These are phyloP conservation scores for Sclerotinia subarctica DNA, from an alignment of 2,329 filamentous ascomycete genomes.

Conservation along the genomic window DNA sequence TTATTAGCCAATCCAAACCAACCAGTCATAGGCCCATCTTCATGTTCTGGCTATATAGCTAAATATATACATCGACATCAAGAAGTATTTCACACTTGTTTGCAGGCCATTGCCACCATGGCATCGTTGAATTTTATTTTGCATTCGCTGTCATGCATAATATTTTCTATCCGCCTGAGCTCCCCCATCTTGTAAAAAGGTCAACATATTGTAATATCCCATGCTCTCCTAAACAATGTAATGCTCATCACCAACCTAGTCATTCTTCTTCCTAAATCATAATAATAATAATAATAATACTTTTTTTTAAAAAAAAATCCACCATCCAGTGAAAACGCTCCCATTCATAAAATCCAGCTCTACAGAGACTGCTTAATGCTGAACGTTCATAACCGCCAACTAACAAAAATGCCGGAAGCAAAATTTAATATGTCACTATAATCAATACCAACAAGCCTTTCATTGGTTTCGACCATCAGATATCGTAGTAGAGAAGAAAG, in stretches of 20 bases:
- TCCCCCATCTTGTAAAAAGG: background rate
- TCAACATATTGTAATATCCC: conserved; percentile 4
- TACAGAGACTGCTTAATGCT: background rate
- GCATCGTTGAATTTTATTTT: background rate
- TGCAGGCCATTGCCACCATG: background rate
- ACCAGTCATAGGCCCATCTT: no score
- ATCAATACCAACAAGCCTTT: conserved; percentile 17
- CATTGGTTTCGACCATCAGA: conserved; percentile 8
- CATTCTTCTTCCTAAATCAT: conserved; percentile 8
- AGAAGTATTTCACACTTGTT: background rate
- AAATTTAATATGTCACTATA: conserved; percentile 11
- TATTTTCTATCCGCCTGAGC: background rate
- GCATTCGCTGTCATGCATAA: background rate
- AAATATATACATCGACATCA: background rate
- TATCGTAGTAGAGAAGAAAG: conserved; percentile 15
- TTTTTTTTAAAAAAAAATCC: background rate
- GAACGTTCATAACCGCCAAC: conserved; percentile 5
- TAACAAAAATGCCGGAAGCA: conserved; percentile 12
- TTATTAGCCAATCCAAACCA: no score
- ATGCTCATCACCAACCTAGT: background rate
- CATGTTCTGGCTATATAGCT: no score
- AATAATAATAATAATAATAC: conserved; percentile 19
- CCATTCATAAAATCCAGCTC: conserved; percentile 12
- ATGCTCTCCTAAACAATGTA: conserved; percentile 1
- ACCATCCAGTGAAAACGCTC: conserved; percentile 11